phyloP scores from a whole-genome alignment of 371 early-diverging fungal species.

The Actinomortierella wolfii region DNA sequence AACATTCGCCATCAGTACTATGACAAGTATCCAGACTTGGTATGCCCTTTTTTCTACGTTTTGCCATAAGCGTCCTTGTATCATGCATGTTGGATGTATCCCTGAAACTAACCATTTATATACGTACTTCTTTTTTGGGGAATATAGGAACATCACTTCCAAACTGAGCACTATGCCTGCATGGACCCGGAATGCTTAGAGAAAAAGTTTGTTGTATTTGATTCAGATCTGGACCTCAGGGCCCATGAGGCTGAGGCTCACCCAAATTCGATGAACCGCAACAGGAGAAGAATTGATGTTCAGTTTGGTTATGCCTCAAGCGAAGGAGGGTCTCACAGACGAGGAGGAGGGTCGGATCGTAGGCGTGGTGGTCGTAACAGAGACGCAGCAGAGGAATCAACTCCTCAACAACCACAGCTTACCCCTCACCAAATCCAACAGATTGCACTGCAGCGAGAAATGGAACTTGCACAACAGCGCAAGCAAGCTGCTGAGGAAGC shows the following conservation, averaged over 20 bases:
- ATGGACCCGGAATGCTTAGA: constrained; percentile 83
- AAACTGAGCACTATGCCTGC: constrained; percentile 84
- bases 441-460: constrained; percentile 27
- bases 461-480: constrained; percentile 37
- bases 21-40: constrained; percentile 78
- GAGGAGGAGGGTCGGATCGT: constrained; percentile 1
- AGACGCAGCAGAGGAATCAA: neutral
- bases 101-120: neutral
- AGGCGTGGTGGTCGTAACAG: constrained; percentile 21
- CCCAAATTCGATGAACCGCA: constrained; percentile 16
- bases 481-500: constrained; percentile 11
- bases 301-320: constrained; percentile 28
- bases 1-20: constrained; percentile 83
- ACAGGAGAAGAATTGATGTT: constrained; percentile 28
- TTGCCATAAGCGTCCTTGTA: no score
- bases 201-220: constrained; percentile 96
- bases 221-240: constrained; percentile 86
- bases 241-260: constrained; percentile 70
- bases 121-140: neutral
- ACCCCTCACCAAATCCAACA: constrained; percentile 36
- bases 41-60: constrained; percentile 42
- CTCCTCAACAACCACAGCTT: constrained; percentile 18
- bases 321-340: constrained; percentile 17
- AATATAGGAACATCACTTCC: constrained; percentile 81
- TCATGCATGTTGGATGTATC: no score